Base-by-base conservation (phyloP, 164 flowering plant species). In the Vitis cinerea region DNA sequence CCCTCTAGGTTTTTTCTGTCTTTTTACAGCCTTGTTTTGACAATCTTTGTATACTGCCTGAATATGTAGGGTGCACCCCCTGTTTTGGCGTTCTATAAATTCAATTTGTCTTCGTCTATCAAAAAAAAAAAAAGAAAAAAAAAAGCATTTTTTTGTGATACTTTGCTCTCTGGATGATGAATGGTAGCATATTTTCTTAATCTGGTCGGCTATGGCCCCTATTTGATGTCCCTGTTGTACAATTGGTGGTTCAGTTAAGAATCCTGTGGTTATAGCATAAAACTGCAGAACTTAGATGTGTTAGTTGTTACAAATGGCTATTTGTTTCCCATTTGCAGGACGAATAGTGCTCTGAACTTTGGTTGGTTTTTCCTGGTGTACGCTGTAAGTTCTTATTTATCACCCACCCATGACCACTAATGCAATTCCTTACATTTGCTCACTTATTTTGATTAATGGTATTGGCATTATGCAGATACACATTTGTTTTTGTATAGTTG, bases 401-500 rank as follows among this genome's bases (percentile, higher is more conserved):
- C 44, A 1, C n/a, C 6, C 11, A 59, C 14, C 51, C 49, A 47
- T 31, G 14, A 9, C 5, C n/a, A 17, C n/a, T 66, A 15, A 31
- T 29, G n/a, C 30, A 15, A 29, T 11, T 29, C 17, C 10, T n/a
- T 50, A 2, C 14, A 49, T 30, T 47, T 61, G 19, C 8, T 11
- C 47, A 17, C 11, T 23, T 50, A 62, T 53, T 27, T 55, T 55
- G 57, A 17, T 13, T 67, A 63, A 71, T 50, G 14, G 11, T 16
- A 44, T 27, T 55, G 55, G 6, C 16, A 10, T 59, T 23, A 12
- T 85, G 82, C 93, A 95, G 99, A 47, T 95, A n/a, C 99, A 95
- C 71, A 85, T 95, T 68, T 91, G 81, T 2, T 93, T 93, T 74
- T 93, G 98, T 71, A 88, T 95, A 64, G 63, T 93, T 84, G 98